These are phyloP conservation scores for Sporothrix curviconia DNA, from an alignment of 2,329 filamentous ascomycete species.

Conservation along the genomic window DNA sequence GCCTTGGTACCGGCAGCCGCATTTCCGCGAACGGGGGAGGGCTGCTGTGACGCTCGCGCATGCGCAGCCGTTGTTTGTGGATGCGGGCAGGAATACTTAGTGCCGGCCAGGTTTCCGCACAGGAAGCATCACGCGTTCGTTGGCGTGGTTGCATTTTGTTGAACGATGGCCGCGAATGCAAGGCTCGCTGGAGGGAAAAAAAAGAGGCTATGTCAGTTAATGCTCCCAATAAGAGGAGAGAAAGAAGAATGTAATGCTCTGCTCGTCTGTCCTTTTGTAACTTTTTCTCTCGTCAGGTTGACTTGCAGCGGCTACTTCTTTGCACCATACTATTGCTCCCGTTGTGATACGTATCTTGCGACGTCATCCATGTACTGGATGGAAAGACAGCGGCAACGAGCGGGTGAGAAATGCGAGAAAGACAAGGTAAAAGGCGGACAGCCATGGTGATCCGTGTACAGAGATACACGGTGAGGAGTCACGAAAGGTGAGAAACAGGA, in stretches of 20 bases:
- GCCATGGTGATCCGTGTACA: too few species aligned
- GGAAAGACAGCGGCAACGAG: neutral
- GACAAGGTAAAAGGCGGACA: too few species aligned
- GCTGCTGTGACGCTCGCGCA: slow-evolving; percentile 60
- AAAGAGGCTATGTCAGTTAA: neutral
- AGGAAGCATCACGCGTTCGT: slow-evolving; percentile 61
- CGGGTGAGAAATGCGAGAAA: too few species aligned
- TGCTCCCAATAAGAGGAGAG: neutral
- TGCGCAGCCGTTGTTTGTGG: slow-evolving; percentile 53
- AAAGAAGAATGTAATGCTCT: slow-evolving; percentile 4
- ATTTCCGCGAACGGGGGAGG: slow-evolving; percentile 53
- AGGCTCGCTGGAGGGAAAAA: slow-evolving; percentile 49
- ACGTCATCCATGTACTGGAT: too few species aligned
- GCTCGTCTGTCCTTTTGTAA: neutral
- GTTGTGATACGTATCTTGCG: neutral
- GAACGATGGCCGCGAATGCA: slow-evolving; percentile 72
- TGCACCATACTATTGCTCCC: too few species aligned
- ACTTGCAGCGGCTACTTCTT: too few species aligned
- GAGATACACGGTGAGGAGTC: too few species aligned
- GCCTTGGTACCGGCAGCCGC: slow-evolving; percentile 36
- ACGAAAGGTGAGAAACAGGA: too few species aligned
- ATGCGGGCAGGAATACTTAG: slow-evolving; percentile 64
- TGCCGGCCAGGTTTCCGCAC: slow-evolving; percentile 65
- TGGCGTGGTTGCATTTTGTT: slow-evolving; percentile 64
- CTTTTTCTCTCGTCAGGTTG: too few species aligned